Evolutionary conservation across 106 monocot species (phyloP).

Genomic region (Dendrobium chrysotoxum): DNA sequence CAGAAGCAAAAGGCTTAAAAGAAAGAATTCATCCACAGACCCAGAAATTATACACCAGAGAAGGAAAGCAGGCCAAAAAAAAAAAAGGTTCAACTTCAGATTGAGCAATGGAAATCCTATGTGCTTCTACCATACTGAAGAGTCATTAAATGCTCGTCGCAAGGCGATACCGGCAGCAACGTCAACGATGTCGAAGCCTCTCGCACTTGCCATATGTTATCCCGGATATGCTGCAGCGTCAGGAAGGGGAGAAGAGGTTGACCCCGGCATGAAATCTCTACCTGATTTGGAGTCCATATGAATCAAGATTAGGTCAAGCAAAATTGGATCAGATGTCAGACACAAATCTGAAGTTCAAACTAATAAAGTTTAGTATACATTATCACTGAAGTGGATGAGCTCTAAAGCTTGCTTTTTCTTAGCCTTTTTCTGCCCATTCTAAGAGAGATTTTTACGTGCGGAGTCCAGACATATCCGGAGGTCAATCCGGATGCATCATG

Average conservation of each 20-base stretch:
- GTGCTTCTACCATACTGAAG: constrained; percentile 50
- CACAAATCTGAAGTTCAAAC: background rate
- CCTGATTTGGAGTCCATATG: constrained; percentile 14
- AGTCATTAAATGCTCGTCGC: constrained; percentile 42
- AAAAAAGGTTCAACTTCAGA: background rate
- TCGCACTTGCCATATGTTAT: constrained; percentile 52
- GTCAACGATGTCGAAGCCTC: constrained; percentile 14
- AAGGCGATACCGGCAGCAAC: constrained; percentile 14
- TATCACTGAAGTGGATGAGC: too few species aligned
- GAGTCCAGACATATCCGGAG: too few species aligned
- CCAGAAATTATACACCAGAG: constrained; percentile 32
- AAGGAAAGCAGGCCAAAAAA: background rate
- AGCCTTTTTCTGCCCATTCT: too few species aligned
- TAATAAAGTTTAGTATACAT: background rate
- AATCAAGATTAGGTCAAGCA: background rate
- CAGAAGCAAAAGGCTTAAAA: constrained; percentile 1
- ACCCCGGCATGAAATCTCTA: constrained; percentile 66
- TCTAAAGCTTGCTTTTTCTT: too few species aligned
- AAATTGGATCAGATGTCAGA: background rate
- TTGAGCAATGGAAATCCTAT: constrained; percentile 9
- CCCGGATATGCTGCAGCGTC: constrained; percentile 63
- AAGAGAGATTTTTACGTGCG: too few species aligned
- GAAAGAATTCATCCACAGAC: background rate
- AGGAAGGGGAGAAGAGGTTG: constrained; percentile 47
- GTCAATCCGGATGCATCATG: rapidly evolving